Evolutionary conservation across 2,329 filamentous ascomycete species (phyloP).

Genomic region (Stemphylium beticola): DNA sequence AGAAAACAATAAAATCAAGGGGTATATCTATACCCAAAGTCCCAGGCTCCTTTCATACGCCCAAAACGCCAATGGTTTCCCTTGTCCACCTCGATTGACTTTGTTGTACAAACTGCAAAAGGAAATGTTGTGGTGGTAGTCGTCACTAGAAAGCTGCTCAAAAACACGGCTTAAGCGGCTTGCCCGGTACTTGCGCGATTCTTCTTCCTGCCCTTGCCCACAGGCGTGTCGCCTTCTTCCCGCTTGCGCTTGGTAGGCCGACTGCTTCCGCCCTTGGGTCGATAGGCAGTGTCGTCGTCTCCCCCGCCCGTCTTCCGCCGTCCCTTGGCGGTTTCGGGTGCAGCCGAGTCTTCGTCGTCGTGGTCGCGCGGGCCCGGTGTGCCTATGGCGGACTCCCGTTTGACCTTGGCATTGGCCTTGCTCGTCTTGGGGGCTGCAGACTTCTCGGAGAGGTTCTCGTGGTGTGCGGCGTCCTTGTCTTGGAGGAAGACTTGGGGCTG

Average conservation of each 20-base stretch:
- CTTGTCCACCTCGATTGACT: not conserved
- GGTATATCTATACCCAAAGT: conserved; percentile 4
- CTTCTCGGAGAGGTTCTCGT: conserved; percentile 48
- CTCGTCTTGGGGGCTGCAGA: conserved; percentile 33
- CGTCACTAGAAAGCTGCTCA: not conserved
- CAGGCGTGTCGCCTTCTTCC: conserved; percentile 43
- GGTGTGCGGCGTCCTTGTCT: conserved; percentile 61
- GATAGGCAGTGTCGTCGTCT: conserved; percentile 54
- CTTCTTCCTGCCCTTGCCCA: conserved; percentile 42
- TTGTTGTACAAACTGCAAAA: not conserved
- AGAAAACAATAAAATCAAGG: not conserved
- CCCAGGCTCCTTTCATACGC: not conserved
- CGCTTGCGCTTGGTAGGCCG: conserved; percentile 53
- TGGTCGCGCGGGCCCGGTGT: conserved; percentile 46
- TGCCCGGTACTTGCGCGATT: conserved; percentile 34
- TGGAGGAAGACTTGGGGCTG: conserved; percentile 85
- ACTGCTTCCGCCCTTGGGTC: conserved; percentile 57
- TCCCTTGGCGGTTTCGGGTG: conserved; percentile 37
- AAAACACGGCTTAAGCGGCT: conserved; percentile 1
- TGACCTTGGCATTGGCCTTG: conserved; percentile 36
- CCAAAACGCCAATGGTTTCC: not conserved
- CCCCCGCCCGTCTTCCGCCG: conserved; percentile 41
- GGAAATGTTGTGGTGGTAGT: not conserved
- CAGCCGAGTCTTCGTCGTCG: conserved; percentile 52
- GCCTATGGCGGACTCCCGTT: conserved; percentile 44